Evolutionary conservation across 208 protist species (phyloP).

Genomic region (Trypanosoma cruzi): DNA sequence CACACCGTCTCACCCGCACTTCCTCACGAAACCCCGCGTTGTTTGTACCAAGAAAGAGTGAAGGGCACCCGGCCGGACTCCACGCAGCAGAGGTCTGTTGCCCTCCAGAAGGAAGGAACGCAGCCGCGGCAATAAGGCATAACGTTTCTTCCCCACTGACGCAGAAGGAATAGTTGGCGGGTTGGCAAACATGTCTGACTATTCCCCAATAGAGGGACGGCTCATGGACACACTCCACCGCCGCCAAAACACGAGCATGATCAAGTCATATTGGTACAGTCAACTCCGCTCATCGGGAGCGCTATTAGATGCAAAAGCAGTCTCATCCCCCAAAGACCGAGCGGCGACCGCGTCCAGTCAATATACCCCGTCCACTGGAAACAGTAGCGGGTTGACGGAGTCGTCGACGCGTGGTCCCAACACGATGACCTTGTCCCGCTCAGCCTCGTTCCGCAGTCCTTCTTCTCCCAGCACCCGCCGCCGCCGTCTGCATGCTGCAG

Average conservation of each 20-base stretch:
- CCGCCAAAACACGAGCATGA: not conserved
- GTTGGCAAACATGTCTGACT: constrained; percentile 17
- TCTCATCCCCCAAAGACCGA: not conserved
- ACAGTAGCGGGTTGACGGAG: constrained; percentile 14
- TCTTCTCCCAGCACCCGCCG: constrained; percentile 4
- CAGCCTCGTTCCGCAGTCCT: not conserved
- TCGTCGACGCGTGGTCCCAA: not conserved
- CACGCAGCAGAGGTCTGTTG: not conserved
- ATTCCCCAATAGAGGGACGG: not conserved
- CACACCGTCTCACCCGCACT: not conserved
- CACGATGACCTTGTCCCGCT: not conserved
- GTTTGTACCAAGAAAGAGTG: not conserved
- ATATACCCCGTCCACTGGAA: constrained; percentile 1
- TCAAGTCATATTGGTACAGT: constrained; percentile 34
- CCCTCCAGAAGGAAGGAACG: not conserved
- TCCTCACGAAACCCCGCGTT: not conserved
- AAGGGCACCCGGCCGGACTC: not conserved
- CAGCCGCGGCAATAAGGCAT: too few relatives aligned
- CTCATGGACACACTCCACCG: not conserved
- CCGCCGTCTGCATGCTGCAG: constrained; percentile 30
- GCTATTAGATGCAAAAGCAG: not conserved
- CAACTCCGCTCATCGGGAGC: constrained; percentile 19
- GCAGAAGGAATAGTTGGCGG: not conserved
- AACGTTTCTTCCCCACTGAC: not conserved
- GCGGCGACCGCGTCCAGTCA: not conserved